phyloP scores from a whole-genome alignment of 2,329 filamentous ascomycete species.

The Xenoacremonium recifei region DNA sequence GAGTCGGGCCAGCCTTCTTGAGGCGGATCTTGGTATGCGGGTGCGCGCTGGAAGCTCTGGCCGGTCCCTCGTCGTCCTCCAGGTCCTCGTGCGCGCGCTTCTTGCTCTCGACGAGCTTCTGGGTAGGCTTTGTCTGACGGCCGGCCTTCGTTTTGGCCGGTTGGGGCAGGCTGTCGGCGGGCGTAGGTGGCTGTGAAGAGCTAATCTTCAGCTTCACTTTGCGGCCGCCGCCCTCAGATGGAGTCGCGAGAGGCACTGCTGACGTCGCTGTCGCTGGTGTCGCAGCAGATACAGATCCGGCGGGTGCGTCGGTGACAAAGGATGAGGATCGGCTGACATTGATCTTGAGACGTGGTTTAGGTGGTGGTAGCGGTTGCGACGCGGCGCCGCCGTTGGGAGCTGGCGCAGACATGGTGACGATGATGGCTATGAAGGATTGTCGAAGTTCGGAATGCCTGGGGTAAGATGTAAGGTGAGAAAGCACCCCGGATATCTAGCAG shows the following conservation, averaged over 20 bases:
- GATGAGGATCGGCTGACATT: conserved; percentile 37
- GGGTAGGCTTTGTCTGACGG: conserved; percentile 57
- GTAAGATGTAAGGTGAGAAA: no score
- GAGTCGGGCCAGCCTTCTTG: conserved; percentile 35
- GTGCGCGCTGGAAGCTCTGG: conserved; percentile 22
- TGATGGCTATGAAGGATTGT: background rate
- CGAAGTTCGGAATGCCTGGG: no score
- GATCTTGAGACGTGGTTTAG: conserved; percentile 39
- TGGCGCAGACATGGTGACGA: conserved; percentile 28
- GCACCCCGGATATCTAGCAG: no score
- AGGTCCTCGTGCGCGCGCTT: conserved; percentile 59
- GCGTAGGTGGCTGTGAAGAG: conserved; percentile 37
- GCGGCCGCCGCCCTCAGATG: conserved; percentile 30
- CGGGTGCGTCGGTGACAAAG: conserved; percentile 28
- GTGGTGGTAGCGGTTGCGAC: no score
- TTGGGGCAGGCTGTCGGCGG: conserved; percentile 31
- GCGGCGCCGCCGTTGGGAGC: conserved; percentile 21
- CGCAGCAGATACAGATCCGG: conserved; percentile 14
- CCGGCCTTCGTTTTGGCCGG: conserved; percentile 58
- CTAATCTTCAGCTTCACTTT: conserved; percentile 44
- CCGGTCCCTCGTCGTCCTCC: conserved; percentile 43
- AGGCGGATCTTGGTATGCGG: conserved; percentile 56
- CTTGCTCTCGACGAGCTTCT: conserved; percentile 56
- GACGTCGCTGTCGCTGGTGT: conserved; percentile 4
- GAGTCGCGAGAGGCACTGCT: conserved; percentile 16